These are phyloP conservation scores for Dimocarpus longan DNA, from an alignment of 345 rosid species.

Conservation along the genomic window DNA sequence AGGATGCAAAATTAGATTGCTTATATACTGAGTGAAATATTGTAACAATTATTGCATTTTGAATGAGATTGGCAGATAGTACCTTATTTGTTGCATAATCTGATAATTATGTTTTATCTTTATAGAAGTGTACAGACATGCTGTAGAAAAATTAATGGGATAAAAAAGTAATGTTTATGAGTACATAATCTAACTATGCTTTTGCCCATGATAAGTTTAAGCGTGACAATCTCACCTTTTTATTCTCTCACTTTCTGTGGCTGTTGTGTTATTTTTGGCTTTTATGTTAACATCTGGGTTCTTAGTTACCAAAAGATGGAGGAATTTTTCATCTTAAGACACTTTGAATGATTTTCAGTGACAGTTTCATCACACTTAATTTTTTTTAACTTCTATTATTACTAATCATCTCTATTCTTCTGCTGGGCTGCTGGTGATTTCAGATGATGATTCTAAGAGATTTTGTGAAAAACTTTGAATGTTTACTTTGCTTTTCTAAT, in stretches of 20 bases:
- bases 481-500: conserved; percentile 1
- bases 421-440: not conserved
- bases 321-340: not conserved
- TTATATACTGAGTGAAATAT: not conserved
- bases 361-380: not conserved
- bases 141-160: not conserved
- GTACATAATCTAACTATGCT: not conserved
- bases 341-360: not conserved
- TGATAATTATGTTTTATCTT: not conserved
- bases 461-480: not conserved
- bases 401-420: not conserved
- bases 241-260: not conserved
- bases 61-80: not conserved
- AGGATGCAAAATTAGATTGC: not conserved
- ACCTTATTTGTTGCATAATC: not conserved
- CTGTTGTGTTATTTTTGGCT: not conserved
- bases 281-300: conserved; percentile 2
- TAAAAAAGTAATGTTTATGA: not conserved
- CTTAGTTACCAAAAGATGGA: not conserved
- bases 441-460: not conserved
- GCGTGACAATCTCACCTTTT: not conserved
- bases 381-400: not conserved
- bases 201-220: not conserved
- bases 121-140: not conserved
- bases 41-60: not conserved